A percentile compares a stretch with the other conserved stretches of the same genome.
These are phyloP conservation scores for Pseudogymnoascus sp. DNA, from an alignment of 2,329 filamentous ascomycete species.

Conservation along the genomic window DNA sequence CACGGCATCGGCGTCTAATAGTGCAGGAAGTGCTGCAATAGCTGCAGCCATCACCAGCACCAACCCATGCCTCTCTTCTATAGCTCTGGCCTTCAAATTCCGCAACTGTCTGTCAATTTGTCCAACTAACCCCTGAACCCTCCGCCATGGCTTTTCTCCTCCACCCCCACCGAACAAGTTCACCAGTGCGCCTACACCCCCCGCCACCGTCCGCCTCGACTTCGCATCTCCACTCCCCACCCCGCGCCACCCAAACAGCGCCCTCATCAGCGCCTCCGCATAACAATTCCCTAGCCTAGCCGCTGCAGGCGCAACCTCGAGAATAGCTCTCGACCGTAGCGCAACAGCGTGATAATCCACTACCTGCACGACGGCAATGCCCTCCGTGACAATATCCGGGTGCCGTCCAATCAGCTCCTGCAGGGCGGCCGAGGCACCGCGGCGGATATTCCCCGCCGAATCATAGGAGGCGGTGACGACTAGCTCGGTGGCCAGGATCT, in stretches of 20 bases:
- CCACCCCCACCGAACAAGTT: neutral
- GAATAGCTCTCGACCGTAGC: constrained; percentile 73
- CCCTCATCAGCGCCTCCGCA: constrained; percentile 63
- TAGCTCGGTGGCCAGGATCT: constrained; percentile 73
- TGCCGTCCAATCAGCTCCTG: constrained; percentile 93
- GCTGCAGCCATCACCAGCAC: constrained; percentile 55
- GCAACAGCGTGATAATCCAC: constrained; percentile 94
- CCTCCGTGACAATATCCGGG: constrained; percentile 73
- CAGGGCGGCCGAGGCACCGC: constrained; percentile 85
- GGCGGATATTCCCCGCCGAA: constrained; percentile 84
- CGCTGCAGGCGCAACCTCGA: constrained; percentile 65
- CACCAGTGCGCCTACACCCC: constrained; percentile 58
- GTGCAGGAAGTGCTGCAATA: constrained; percentile 33
- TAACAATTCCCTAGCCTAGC: constrained; percentile 57
- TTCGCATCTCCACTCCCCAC: constrained; percentile 70
- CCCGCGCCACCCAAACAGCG: constrained; percentile 77
- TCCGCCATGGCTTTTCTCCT: constrained; percentile 13
- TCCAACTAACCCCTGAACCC: constrained; percentile 32
- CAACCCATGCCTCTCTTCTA: constrained; percentile 64
- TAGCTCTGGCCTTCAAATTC: constrained; percentile 47
- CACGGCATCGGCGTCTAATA: neutral
- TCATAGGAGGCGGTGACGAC: constrained; percentile 79
- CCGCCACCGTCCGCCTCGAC: constrained; percentile 66
- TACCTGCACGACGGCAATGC: constrained; percentile 78
- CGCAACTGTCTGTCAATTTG: constrained; percentile 40